Evolutionary conservation across 129 eudicot genomes (phyloP).

Genomic region (Artemisia tridentata): DNA sequence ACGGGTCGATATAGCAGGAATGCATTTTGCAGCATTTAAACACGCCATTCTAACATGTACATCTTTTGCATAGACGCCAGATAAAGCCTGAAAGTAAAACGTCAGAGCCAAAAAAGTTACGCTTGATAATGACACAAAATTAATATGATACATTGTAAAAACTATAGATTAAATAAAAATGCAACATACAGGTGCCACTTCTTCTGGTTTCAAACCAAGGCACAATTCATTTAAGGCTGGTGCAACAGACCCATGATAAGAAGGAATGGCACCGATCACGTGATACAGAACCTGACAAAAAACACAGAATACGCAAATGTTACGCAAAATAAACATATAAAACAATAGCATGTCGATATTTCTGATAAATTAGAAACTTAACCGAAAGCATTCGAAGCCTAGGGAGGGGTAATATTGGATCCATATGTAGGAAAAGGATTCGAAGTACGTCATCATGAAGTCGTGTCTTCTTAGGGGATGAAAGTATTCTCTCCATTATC

Average conservation of each 20-base stretch:
- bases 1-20: slow-evolving; percentile 86
- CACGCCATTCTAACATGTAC: slow-evolving; percentile 93
- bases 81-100: slow-evolving; percentile 58
- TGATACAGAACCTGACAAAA: slow-evolving; percentile 82
- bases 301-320: slow-evolving; percentile 21
- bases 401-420: slow-evolving; percentile 89
- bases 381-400: slow-evolving; percentile 96
- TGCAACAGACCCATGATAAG: slow-evolving; percentile 81
- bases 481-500: slow-evolving; percentile 88
- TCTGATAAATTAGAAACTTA: slow-evolving; percentile 28
- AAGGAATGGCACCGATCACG: slow-evolving; percentile 86
- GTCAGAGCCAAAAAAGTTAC: slow-evolving; percentile 3
- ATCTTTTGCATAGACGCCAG: slow-evolving; percentile 96
- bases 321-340: slow-evolving; percentile 11
- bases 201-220: slow-evolving; percentile 82
- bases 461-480: slow-evolving; percentile 85
- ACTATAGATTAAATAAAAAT: background rate
- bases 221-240: slow-evolving; percentile 97
- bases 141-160: slow-evolving; percentile 11
- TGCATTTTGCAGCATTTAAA: slow-evolving; percentile 90
- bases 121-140: background rate
- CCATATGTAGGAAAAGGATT: slow-evolving; percentile 82
- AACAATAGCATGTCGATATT: background rate
- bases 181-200: slow-evolving; percentile 77
- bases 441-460: slow-evolving; percentile 87